A percentile compares a stretch with the other conserved stretches of the same genome.
Evolutionary conservation across 495 filamentous ascomycete species (phyloP).

Genomic region (Daldinia decipiens): DNA sequence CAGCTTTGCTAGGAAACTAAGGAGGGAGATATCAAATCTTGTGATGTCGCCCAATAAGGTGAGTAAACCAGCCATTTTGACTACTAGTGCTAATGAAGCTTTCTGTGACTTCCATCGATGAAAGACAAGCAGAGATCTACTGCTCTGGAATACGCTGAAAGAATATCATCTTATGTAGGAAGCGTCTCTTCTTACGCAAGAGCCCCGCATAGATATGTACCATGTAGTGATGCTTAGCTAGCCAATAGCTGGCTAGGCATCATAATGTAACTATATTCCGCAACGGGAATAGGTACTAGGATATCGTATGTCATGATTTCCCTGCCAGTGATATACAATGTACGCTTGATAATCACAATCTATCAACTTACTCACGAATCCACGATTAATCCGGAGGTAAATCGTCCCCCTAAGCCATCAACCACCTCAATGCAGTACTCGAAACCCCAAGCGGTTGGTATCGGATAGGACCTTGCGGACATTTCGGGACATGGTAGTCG

Average conservation of each 20-base stretch:
- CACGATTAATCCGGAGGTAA: not conserved
- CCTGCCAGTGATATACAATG: not conserved
- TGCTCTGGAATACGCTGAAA: not conserved
- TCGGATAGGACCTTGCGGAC: not conserved
- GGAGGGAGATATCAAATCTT: constrained; percentile 8
- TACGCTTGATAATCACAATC: too few relatives aligned
- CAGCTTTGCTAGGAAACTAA: constrained; percentile 9
- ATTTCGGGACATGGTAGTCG: not conserved
- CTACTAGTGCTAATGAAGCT: not conserved
- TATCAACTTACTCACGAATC: too few relatives aligned
- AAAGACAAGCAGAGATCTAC: too few relatives aligned
- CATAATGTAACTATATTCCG: not conserved
- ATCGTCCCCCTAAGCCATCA: not conserved
- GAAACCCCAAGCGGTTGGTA: not conserved
- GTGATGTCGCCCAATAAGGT: constrained; percentile 9
- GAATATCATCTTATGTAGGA: not conserved
- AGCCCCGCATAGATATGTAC: not conserved
- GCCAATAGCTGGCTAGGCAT: not conserved
- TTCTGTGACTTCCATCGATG: not conserved
- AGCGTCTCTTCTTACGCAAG: not conserved
- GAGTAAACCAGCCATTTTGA: constrained; percentile 27
- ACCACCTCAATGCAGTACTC: not conserved
- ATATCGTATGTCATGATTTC: not conserved
- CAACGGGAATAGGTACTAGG: not conserved
- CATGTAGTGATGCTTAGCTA: not conserved